A percentile compares a stretch with the other conserved stretches of the same genome.
Conservation (phyloP, 495 filamentous ascomycete genomes). For the Aspergillus leporis region DNA sequence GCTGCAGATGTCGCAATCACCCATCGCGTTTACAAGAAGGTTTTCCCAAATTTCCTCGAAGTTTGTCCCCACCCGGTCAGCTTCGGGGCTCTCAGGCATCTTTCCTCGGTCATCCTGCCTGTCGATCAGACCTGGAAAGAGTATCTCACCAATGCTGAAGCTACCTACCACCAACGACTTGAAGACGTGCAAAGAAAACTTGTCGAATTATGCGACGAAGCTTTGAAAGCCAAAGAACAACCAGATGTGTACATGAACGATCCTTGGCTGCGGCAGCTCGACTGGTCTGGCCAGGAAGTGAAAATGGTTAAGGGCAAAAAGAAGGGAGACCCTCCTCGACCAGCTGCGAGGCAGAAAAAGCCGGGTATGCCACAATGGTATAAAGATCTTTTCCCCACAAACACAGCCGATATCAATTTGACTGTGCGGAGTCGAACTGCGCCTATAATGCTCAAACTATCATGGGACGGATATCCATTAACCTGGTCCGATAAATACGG, state of each 20-base stretch:
- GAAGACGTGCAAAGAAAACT: conserved; percentile 74
- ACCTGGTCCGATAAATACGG: conserved; percentile 91
- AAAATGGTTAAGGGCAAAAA: conserved; percentile 90
- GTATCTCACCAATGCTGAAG: conserved; percentile 80
- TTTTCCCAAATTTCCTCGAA: conserved; percentile 84
- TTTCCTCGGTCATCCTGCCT: conserved; percentile 89
- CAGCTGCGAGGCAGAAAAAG: conserved; percentile 82
- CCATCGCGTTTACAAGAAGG: conserved; percentile 86
- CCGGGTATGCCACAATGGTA: conserved; percentile 97
- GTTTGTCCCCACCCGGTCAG: conserved; percentile 96
- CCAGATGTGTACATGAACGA: conserved; percentile 69
- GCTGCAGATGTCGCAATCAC: conserved; percentile 93
- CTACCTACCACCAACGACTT: conserved; percentile 76
- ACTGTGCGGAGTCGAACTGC: conserved; percentile 86
- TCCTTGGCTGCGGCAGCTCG: conserved; percentile 88
- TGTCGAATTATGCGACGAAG: conserved; percentile 68
- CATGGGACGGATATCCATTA: conserved; percentile 87
- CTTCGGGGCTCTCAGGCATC: conserved; percentile 88
- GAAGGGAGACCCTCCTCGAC: conserved; percentile 75
- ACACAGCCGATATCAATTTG: conserved; percentile 63
- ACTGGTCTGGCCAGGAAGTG: conserved; percentile 91
- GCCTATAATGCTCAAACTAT: conserved; percentile 77
- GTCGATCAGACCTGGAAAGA: conserved; percentile 83
- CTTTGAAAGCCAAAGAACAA: conserved; percentile 69
- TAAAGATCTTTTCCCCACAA: conserved; percentile 79